phyloP scores from a whole-genome alignment of 257 asterid genomes.

The Gentiana dahurica region DNA sequence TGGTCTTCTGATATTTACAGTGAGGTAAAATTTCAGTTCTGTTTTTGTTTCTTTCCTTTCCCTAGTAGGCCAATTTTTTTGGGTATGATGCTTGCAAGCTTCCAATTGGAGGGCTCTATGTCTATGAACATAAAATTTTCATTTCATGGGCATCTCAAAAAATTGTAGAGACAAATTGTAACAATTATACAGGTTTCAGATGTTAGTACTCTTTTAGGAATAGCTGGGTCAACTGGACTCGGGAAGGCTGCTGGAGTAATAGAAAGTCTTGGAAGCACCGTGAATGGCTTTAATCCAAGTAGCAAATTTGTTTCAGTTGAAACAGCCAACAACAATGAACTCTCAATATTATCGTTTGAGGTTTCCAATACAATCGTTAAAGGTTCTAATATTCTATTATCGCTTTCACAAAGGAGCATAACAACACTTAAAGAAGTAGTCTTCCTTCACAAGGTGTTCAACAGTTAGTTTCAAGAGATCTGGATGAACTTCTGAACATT shows the following conservation, averaged over 20 bases:
- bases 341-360: constrained; percentile 61
- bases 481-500: constrained; percentile 47
- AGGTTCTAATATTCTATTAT: constrained; percentile 56
- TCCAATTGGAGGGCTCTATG: too few species aligned
- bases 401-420: constrained; percentile 46
- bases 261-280: constrained; percentile 61
- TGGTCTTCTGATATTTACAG: too few species aligned
- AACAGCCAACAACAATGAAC: constrained; percentile 42
- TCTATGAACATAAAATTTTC: too few species aligned
- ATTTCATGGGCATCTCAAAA: too few species aligned
- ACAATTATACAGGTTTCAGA: constrained; percentile 49
- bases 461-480: constrained; percentile 43
- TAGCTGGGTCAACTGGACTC: constrained; percentile 52
- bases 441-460: constrained; percentile 60
- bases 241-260: constrained; percentile 53
- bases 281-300: constrained; percentile 36
- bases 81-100: too few species aligned
- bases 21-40: too few species aligned
- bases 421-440: constrained; percentile 44
- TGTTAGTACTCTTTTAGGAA: constrained; percentile 35
- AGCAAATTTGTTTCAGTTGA: constrained; percentile 47
- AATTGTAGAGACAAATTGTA: background rate
- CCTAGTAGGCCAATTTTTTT: too few species aligned
- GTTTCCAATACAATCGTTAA: constrained; percentile 82
- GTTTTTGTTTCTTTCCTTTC: too few species aligned